Conservation (phyloP, 2,329 filamentous ascomycete species). For the Dactylellina drechsleri region DNA sequence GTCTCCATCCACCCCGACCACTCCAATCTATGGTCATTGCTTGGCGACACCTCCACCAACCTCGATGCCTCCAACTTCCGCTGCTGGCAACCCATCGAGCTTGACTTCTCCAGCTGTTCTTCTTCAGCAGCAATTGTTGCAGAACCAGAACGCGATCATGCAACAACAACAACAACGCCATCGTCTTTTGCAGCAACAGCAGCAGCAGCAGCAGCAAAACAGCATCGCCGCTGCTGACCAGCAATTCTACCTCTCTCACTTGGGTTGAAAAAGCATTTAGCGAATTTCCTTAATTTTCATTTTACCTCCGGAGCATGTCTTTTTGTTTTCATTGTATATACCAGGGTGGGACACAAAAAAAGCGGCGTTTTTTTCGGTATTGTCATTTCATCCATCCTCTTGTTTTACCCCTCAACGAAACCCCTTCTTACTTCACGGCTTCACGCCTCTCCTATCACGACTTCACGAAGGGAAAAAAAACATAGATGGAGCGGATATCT, state of each 20-base stretch:
- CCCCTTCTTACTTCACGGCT: constrained; percentile 30
- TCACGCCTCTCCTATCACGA: constrained; percentile 49
- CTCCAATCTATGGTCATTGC: constrained; percentile 53
- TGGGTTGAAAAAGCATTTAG: constrained; percentile 55
- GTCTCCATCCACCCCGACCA: constrained; percentile 53
- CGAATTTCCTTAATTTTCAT: constrained; percentile 36
- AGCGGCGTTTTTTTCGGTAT: constrained; percentile 54
- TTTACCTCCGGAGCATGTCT: constrained; percentile 47
- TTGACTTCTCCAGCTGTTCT: constrained; percentile 52
- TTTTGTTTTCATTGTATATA: constrained; percentile 53
- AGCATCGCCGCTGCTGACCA: constrained; percentile 45
- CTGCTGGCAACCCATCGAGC: constrained; percentile 45
- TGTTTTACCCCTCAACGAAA: constrained; percentile 6
- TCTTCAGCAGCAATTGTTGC: constrained; percentile 50
- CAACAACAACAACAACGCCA: constrained; percentile 52
- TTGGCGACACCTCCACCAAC: constrained; percentile 45
- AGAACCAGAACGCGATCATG: constrained; percentile 54
- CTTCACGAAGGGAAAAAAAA: constrained; percentile 46
- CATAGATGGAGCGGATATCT: constrained; percentile 44
- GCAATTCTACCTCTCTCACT: constrained; percentile 54
- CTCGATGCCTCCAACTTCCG: constrained; percentile 52
- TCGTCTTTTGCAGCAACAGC: constrained; percentile 42
- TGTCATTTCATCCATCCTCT: constrained; percentile 34
- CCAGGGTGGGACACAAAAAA: constrained; percentile 52
- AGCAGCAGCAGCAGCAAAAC: constrained; percentile 42